phyloP scores from a whole-genome alignment of 2,329 filamentous ascomycete species.

The Fusarium heterosporum region DNA sequence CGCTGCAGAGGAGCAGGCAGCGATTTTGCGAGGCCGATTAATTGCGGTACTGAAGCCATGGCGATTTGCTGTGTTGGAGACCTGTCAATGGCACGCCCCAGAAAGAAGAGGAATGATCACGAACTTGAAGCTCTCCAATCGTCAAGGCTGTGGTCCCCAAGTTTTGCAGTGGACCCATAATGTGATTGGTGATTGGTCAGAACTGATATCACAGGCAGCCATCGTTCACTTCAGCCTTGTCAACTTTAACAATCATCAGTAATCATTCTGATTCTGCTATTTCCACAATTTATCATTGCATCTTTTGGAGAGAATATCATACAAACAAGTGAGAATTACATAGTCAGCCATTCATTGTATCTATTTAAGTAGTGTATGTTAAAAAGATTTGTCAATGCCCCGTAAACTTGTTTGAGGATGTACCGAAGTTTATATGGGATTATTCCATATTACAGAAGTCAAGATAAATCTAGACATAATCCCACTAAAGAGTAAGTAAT shows the following conservation, averaged over 20 bases:
- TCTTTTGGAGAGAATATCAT: too few species aligned
- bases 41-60: slow-evolving; percentile 55
- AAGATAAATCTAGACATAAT: too few species aligned
- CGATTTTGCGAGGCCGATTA: slow-evolving; percentile 72
- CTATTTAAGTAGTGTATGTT: too few species aligned
- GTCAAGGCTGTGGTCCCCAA: slow-evolving; percentile 39
- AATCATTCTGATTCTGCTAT: slow-evolving; percentile 2
- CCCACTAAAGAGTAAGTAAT: too few species aligned
- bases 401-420: too few species aligned
- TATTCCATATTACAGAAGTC: too few species aligned
- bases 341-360: too few species aligned
- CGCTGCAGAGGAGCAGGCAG: slow-evolving; percentile 82
- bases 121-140: slow-evolving; percentile 24
- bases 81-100: slow-evolving; percentile 32
- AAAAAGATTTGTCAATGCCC: too few species aligned
- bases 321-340: too few species aligned
- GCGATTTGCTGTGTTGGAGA: slow-evolving; percentile 34
- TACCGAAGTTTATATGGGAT: too few species aligned
- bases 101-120: slow-evolving; percentile 7
- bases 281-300: too few species aligned
- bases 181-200: slow-evolving; percentile 27
- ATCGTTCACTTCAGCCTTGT: slow-evolving; percentile 37
- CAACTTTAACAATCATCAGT: slow-evolving; percentile 13
- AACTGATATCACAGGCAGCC: too few species aligned
- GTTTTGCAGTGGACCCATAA: slow-evolving; percentile 37